These are phyloP conservation scores for Nicotiana benthamiana DNA, from an alignment of 257 asterid species.

Conservation along the genomic window DNA sequence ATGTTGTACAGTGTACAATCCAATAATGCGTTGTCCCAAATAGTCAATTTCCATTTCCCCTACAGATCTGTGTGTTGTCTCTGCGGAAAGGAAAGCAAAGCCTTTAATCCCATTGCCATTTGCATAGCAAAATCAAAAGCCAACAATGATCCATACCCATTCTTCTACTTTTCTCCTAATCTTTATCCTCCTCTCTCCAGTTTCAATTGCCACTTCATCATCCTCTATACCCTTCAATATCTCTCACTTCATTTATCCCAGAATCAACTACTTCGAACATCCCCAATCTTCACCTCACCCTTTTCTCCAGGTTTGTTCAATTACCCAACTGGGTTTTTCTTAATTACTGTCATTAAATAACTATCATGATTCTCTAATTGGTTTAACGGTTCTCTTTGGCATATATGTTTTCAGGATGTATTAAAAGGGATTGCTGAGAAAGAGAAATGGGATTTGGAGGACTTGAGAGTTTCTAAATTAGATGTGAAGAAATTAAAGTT, in stretches of 20 bases:
- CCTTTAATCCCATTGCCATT: conserved; percentile 1
- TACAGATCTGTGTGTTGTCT: neutral
- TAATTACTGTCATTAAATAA: neutral
- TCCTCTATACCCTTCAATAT: conserved; percentile 36
- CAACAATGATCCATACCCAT: conserved; percentile 19
- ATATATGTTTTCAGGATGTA: conserved; percentile 30
- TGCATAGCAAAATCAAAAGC: neutral
- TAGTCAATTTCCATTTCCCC: neutral
- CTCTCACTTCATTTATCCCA: conserved; percentile 44
- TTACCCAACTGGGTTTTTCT: neutral
- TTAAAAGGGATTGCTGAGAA: conserved; percentile 42
- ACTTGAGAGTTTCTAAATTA: conserved; percentile 43
- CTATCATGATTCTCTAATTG: neutral
- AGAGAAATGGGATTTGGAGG: conserved; percentile 59
- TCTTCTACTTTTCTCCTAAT: conserved; percentile 11
- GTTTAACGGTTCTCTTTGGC: neutral
- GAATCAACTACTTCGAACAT: conserved; percentile 25
- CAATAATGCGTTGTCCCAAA: neutral
- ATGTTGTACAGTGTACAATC: neutral
- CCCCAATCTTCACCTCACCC: conserved; percentile 23
- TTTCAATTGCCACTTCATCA: conserved; percentile 29
- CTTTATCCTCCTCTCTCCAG: conserved; percentile 1
- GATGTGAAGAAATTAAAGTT: conserved; percentile 41
- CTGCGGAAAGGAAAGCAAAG: neutral
- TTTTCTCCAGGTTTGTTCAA: neutral